These are phyloP conservation scores for Xerocomus potaroensis DNA, from an alignment of 768 basidiomycete species.

Conservation along the genomic window DNA sequence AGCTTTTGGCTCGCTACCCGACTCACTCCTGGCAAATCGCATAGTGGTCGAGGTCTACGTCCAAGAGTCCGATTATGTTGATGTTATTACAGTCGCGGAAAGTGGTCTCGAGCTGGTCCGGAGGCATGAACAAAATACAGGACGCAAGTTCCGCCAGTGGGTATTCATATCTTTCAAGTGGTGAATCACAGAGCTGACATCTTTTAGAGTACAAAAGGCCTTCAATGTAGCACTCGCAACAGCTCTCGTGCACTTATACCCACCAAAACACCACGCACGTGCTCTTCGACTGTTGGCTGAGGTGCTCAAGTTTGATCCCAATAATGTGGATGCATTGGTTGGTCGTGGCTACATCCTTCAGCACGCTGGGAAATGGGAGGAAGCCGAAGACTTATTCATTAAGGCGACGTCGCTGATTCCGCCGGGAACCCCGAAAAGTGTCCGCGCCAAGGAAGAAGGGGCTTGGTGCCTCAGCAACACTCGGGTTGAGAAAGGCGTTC, in stretches of 20 bases:
- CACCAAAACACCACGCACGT: slow-evolving; percentile 84
- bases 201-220: slow-evolving; percentile 54
- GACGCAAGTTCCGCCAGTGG: slow-evolving; percentile 48
- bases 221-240: slow-evolving; percentile 71
- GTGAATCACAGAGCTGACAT: not conserved
- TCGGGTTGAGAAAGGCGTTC: slow-evolving; percentile 47
- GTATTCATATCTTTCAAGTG: slow-evolving; percentile 12
- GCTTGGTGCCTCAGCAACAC: slow-evolving; percentile 73
- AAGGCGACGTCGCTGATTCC: slow-evolving; percentile 47
- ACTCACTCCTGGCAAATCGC: slow-evolving; percentile 64
- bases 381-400: slow-evolving; percentile 61
- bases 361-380: slow-evolving; percentile 58
- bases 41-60: slow-evolving; percentile 64
- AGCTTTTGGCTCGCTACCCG: slow-evolving; percentile 43
- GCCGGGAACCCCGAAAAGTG: slow-evolving; percentile 41
- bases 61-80: slow-evolving; percentile 67
- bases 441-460: slow-evolving; percentile 73
- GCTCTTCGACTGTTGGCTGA: slow-evolving; percentile 73
- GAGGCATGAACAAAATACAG: slow-evolving; percentile 52
- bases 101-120: slow-evolving; percentile 57
- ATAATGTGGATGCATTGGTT: slow-evolving; percentile 65
- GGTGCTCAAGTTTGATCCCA: slow-evolving; percentile 57
- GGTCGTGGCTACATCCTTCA: slow-evolving; percentile 73
- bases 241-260: slow-evolving; percentile 77
- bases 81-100: slow-evolving; percentile 67